phyloP scores from a whole-genome alignment of 2,329 filamentous ascomycete species.

The Aspergillus proliferans region DNA sequence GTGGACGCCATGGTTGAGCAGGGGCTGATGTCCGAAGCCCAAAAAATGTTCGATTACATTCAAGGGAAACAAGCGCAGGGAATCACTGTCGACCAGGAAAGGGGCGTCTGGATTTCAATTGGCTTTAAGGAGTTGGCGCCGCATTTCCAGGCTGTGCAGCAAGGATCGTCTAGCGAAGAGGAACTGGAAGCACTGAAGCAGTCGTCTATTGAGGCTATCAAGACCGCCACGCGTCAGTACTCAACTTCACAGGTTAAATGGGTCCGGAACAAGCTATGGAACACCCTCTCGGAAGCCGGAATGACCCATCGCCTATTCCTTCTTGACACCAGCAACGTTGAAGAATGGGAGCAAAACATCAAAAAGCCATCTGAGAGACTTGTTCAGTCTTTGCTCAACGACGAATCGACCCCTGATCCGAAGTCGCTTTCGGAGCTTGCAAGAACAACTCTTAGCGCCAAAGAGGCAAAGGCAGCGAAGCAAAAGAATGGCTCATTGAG shows the following conservation, averaged over 20 bases:
- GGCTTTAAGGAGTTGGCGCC: slow-evolving; percentile 86
- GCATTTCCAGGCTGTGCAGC: slow-evolving; percentile 53
- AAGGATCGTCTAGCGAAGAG: slow-evolving; percentile 13
- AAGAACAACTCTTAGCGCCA: slow-evolving; percentile 51
- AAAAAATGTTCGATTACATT: slow-evolving; percentile 47
- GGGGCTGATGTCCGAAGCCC: slow-evolving; percentile 59
- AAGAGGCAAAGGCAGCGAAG: slow-evolving; percentile 45
- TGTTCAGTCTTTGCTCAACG: slow-evolving; percentile 57
- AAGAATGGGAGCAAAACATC: slow-evolving; percentile 58
- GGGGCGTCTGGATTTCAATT: slow-evolving; percentile 94
- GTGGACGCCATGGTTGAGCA: slow-evolving; percentile 76
- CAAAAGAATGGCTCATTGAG: slow-evolving; percentile 45
- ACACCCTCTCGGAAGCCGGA: slow-evolving; percentile 54
- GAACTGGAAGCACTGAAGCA: slow-evolving; percentile 52
- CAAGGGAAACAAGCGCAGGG: slow-evolving; percentile 43
- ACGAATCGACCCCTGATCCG: slow-evolving; percentile 48
- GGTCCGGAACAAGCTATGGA: slow-evolving; percentile 77
- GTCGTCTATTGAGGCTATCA: slow-evolving; percentile 65
- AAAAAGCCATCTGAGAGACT: slow-evolving; percentile 58
- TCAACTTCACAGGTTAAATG: slow-evolving; percentile 77
- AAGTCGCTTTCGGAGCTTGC: slow-evolving; percentile 55
- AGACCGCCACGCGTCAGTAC: slow-evolving; percentile 80
- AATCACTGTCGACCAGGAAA: slow-evolving; percentile 59
- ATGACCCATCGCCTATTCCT: slow-evolving; percentile 61
- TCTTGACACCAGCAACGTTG: slow-evolving; percentile 68